Percentiles rank a stretch among this genome's conserved stretches.
Evolutionary conservation across 2,329 filamentous ascomycete genomes (phyloP).

Genomic region (Microdochium bolleyi): DNA sequence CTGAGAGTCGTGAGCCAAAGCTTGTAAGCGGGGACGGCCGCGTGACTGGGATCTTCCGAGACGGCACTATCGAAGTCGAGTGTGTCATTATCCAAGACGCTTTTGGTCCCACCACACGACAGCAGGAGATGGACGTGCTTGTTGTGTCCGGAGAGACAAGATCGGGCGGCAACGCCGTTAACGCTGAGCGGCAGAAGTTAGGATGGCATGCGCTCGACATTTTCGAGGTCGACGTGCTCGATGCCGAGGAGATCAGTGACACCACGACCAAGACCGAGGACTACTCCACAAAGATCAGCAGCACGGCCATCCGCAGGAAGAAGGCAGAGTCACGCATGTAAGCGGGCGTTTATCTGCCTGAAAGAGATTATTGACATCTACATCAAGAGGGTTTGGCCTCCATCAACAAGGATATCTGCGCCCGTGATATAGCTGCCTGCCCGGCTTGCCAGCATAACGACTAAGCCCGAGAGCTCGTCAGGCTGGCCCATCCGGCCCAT

Average conservation of each 20-base stretch:
- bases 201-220: slow-evolving; percentile 71
- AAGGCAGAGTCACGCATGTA: slow-evolving; percentile 22
- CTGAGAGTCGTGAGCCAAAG: slow-evolving; percentile 28
- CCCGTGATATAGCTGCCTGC: slow-evolving; percentile 64
- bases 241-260: slow-evolving; percentile 50
- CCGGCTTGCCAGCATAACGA: slow-evolving; percentile 51
- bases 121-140: slow-evolving; percentile 68
- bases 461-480: slow-evolving; percentile 53
- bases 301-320: slow-evolving; percentile 66
- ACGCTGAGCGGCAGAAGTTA: slow-evolving; percentile 67
- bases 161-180: slow-evolving; percentile 75
- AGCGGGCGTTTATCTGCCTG: slow-evolving; percentile 6
- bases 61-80: slow-evolving; percentile 56
- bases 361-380: background rate
- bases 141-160: slow-evolving; percentile 86
- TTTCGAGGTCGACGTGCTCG: slow-evolving; percentile 85
- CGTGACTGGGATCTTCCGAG: slow-evolving; percentile 49
- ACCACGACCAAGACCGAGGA: slow-evolving; percentile 37
- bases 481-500: slow-evolving; percentile 57
- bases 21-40: slow-evolving; percentile 29
- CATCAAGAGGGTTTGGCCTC: slow-evolving; percentile 30
- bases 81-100: slow-evolving; percentile 82
- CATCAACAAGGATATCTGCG: slow-evolving; percentile 58
- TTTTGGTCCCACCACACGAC: slow-evolving; percentile 84
- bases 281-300: slow-evolving; percentile 84